These are phyloP conservation scores for Neurospora sp. DNA, from an alignment of 495 filamentous ascomycete genomes.

Conservation along the genomic window DNA sequence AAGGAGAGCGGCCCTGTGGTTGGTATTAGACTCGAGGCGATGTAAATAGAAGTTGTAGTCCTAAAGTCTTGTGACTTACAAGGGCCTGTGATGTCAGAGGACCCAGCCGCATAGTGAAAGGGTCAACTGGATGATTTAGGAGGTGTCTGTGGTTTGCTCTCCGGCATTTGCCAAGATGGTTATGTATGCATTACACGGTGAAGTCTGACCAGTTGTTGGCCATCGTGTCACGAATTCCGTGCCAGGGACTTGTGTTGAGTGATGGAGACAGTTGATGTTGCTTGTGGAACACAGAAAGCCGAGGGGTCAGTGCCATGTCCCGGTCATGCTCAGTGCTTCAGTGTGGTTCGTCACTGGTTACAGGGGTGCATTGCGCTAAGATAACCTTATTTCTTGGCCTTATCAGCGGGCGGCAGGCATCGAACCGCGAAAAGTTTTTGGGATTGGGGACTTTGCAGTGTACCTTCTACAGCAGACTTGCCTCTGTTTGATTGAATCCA, in stretches of 20 bases:
- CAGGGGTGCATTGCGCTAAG: constrained; percentile 23
- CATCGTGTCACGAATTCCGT: neutral
- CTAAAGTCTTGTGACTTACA: constrained; percentile 23
- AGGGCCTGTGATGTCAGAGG: constrained; percentile 41
- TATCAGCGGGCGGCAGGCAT: constrained; percentile 13
- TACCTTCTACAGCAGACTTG: neutral
- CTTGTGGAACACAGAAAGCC: neutral
- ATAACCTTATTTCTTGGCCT: constrained; percentile 27
- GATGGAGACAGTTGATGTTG: neutral
- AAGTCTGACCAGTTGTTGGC: neutral
- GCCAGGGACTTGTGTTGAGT: neutral
- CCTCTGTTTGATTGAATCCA: neutral
- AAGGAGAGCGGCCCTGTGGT: constrained; percentile 58
- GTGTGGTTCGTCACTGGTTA: neutral
- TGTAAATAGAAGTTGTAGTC: neutral
- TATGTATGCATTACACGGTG: neutral
- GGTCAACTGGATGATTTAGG: neutral
- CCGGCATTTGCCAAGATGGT: neutral
- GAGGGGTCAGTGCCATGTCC: neutral
- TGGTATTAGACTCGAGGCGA: neutral
- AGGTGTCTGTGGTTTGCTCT: neutral
- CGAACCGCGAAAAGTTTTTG: constrained; percentile 10
- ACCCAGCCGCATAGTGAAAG: constrained; percentile 20
- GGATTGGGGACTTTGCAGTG: neutral
- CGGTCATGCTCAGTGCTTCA: neutral